Conservation (phyloP, 2,329 filamentous ascomycete species). For the Colletotrichum sp. region DNA sequence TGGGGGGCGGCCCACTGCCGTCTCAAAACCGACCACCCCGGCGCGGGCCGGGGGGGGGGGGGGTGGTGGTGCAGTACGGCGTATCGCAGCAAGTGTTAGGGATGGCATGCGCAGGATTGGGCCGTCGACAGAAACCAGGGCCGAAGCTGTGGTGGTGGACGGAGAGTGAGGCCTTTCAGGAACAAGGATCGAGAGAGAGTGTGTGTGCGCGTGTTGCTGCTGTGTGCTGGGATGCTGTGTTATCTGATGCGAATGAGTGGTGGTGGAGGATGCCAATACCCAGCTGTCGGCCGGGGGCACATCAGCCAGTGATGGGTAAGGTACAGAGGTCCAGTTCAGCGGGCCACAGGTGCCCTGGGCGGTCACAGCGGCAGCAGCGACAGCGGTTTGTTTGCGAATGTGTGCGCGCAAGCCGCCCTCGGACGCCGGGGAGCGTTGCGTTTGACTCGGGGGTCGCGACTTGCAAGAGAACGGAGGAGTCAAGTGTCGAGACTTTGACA, state of each 20-base stretch:
- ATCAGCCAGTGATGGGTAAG: not conserved
- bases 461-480: not conserved
- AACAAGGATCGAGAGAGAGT: not conserved
- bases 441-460: not conserved
- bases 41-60: no score
- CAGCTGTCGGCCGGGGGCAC: not conserved
- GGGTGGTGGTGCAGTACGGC: not conserved
- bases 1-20: no score
- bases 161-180: not conserved
- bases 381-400: not conserved
- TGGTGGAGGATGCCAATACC: not conserved
- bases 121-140: not conserved
- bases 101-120: not conserved
- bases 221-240: not conserved
- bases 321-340: not conserved
- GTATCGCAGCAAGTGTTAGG: not conserved
- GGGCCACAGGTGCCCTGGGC: not conserved
- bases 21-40: no score
- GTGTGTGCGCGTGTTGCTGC: not conserved
- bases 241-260: not conserved
- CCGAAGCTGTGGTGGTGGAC: not conserved
- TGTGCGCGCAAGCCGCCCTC: not conserved
- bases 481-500: not conserved
- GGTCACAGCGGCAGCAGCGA: not conserved
- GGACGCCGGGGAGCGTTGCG: not conserved